phyloP scores from a whole-genome alignment of 495 filamentous ascomycete species.

The Amorphotheca resinae region DNA sequence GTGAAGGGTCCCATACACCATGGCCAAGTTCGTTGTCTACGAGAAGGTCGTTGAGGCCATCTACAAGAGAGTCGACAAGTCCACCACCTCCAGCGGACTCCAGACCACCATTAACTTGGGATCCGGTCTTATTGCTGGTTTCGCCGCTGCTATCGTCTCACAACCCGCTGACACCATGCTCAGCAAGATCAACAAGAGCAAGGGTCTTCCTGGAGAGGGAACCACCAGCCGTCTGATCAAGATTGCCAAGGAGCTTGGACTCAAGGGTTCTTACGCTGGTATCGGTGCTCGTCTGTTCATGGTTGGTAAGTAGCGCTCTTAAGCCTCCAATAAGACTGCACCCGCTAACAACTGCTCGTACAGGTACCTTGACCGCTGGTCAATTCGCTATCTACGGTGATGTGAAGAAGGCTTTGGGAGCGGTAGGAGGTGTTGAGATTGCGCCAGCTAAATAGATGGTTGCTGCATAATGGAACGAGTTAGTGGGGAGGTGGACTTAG shows the following conservation, averaged over 20 bases:
- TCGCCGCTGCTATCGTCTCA: slow-evolving; percentile 90
- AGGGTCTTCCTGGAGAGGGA: slow-evolving; percentile 88
- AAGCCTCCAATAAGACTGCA: too few species aligned
- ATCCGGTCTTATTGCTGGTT: slow-evolving; percentile 91
- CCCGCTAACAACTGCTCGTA: too few species aligned
- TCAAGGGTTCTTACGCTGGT: slow-evolving; percentile 79
- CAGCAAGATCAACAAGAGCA: slow-evolving; percentile 99
- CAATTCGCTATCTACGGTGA: slow-evolving; percentile 97
- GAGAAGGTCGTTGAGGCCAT: slow-evolving; percentile 85
- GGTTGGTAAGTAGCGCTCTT: slow-evolving; percentile 28
- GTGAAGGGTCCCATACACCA: slow-evolving; percentile 90
- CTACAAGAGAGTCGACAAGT: slow-evolving; percentile 67
- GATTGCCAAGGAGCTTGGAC: slow-evolving; percentile 88
- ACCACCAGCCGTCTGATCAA: slow-evolving; percentile 85
- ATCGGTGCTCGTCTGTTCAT: slow-evolving; percentile 90
- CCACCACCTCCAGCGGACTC: slow-evolving; percentile 50
- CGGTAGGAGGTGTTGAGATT: slow-evolving; percentile 72
- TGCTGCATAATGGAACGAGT: slow-evolving; percentile 2
- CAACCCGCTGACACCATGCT: slow-evolving; percentile 99
- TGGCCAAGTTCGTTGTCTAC: slow-evolving; percentile 99
- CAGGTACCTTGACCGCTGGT: slow-evolving; percentile 41
- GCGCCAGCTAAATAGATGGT: slow-evolving; percentile 17
- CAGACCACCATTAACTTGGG: slow-evolving; percentile 92
- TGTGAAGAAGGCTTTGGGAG: slow-evolving; percentile 40
- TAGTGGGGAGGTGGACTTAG: neutral